Evolutionary conservation across 805 yeast species (phyloP).

Genomic region (Wickerhamomyces sydowiorum): DNA sequence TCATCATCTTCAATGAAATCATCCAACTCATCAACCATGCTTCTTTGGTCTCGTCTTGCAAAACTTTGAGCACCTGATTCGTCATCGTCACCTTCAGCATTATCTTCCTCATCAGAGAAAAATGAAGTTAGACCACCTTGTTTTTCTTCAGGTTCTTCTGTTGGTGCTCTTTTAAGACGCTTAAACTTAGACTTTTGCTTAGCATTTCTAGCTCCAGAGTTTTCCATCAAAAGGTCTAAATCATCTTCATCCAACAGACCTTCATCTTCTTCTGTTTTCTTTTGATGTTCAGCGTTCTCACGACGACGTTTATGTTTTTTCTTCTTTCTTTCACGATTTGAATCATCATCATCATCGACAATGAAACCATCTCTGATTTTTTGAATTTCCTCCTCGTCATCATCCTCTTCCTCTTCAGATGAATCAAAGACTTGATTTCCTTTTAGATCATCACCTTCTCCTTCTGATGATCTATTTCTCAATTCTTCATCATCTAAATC

Average conservation of each 20-base stretch:
- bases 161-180: conserved; percentile 74
- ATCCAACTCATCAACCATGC: conserved; percentile 75
- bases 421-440: conserved; percentile 47
- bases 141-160: conserved; percentile 24
- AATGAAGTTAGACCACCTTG: conserved; percentile 29
- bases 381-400: conserved; percentile 84
- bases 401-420: conserved; percentile 88
- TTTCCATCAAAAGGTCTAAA: conserved; percentile 84
- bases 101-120: conserved; percentile 36
- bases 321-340: conserved; percentile 39
- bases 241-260: conserved; percentile 92
- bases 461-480: conserved; percentile 22
- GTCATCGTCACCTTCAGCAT: conserved; percentile 26
- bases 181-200: conserved; percentile 51
- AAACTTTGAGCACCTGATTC: conserved; percentile 23
- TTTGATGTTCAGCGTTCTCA: conserved; percentile 30
- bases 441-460: conserved; percentile 38
- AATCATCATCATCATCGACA: conserved; percentile 87
- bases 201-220: conserved; percentile 61
- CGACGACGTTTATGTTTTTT: conserved; percentile 31
- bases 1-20: conserved; percentile 98
- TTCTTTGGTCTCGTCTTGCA: conserved; percentile 21
- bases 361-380: conserved; percentile 87
- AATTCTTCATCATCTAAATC: conserved; percentile 16
- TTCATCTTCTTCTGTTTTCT: conserved; percentile 44